Conservation (phyloP, 441 rosid species). For the Macaranga tanarius region DNA sequence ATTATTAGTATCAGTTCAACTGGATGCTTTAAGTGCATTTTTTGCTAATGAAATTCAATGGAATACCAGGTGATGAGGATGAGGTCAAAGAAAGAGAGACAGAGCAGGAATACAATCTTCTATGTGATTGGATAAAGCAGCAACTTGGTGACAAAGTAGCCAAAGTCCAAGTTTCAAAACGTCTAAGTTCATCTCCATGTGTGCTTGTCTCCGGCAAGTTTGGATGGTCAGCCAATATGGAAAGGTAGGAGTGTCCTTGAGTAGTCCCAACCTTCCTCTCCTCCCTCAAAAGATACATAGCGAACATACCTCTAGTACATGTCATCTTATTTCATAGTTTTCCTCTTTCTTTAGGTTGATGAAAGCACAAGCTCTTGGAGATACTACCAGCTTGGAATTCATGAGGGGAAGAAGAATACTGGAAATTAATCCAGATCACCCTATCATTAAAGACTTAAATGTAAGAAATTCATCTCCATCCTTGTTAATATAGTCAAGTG, state of each 20-base stretch:
- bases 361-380: conserved; percentile 99
- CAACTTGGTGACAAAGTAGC: conserved; percentile 96
- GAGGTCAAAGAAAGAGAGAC: conserved; percentile 83
- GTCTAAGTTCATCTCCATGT: conserved; percentile 89
- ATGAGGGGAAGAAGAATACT: conserved; percentile 95
- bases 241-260: conserved; percentile 52
- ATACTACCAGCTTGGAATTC: conserved; percentile 90
- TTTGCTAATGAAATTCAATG: conserved; percentile 9
- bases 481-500: neutral
- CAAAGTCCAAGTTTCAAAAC: conserved; percentile 90
- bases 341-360: conserved; percentile 53
- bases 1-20: neutral
- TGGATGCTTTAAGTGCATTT: conserved; percentile 1
- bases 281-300: neutral
- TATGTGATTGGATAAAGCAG: conserved; percentile 95
- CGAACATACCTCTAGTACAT: neutral
- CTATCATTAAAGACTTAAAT: conserved; percentile 81
- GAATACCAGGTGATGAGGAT: conserved; percentile 74
- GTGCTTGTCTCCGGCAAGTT: conserved; percentile 97
- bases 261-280: neutral
- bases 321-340: conserved; percentile 6
- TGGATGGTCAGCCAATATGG: conserved; percentile 99
- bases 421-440: conserved; percentile 93
- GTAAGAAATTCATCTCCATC: conserved; percentile 44
- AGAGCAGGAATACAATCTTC: conserved; percentile 71